A percentile compares a stretch with the other conserved stretches of the same genome.
These are phyloP conservation scores for Xylariaceae sp. DNA, from an alignment of 2,329 filamentous ascomycete species.

Conservation along the genomic window DNA sequence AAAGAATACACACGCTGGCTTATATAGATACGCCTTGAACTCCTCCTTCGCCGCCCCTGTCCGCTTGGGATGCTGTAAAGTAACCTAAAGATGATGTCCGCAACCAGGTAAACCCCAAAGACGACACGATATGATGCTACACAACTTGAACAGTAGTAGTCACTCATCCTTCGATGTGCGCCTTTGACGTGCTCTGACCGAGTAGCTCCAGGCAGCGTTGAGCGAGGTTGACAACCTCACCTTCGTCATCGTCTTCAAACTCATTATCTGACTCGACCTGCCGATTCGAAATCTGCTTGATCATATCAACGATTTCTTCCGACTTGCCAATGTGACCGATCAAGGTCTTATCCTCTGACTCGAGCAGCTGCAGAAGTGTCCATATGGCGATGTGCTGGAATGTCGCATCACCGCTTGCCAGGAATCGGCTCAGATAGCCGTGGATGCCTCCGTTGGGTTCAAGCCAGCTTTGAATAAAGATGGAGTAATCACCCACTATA, in stretches of 20 bases:
- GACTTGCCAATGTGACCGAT: constrained; percentile 85
- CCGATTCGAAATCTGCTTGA: constrained; percentile 85
- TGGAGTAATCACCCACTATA: constrained; percentile 89
- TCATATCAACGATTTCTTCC: constrained; percentile 87
- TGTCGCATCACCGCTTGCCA: constrained; percentile 90
- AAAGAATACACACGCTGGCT: constrained; percentile 28
- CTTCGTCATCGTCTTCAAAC: constrained; percentile 84
- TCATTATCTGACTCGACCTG: constrained; percentile 85
- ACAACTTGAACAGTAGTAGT: too few relatives aligned
- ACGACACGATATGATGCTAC: constrained; percentile 7
- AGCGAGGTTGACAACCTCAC: constrained; percentile 87
- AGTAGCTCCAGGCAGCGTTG: constrained; percentile 86
- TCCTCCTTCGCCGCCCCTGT: constrained; percentile 40
- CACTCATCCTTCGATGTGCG: constrained; percentile 68
- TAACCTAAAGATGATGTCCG: constrained; percentile 28
- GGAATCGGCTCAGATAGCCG: constrained; percentile 88
- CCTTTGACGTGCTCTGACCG: constrained; percentile 71
- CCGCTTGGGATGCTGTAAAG: constrained; percentile 33
- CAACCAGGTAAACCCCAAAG: constrained; percentile 26
- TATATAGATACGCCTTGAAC: constrained; percentile 42
- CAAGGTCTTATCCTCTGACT: constrained; percentile 89
- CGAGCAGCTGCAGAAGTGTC: constrained; percentile 91
- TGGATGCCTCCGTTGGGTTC: constrained; percentile 93
- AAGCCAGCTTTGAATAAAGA: constrained; percentile 92
- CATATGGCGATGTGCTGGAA: constrained; percentile 99